phyloP scores from a whole-genome alignment of 1,284 basidiomycete genomes.

The Anthracocystis setariae region DNA sequence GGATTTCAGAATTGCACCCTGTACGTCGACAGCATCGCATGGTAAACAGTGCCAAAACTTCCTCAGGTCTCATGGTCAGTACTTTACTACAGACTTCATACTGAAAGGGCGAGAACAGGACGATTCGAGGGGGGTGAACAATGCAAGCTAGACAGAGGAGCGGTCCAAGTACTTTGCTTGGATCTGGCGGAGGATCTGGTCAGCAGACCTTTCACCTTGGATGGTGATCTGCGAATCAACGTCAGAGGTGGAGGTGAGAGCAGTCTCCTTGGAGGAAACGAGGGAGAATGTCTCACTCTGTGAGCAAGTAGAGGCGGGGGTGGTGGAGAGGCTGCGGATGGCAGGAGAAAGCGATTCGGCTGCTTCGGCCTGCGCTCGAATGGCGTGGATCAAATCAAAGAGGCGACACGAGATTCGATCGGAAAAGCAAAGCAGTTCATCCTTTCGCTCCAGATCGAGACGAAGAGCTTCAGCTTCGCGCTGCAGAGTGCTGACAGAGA shows the following conservation, averaged over 20 bases:
- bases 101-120: no score
- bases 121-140: no score
- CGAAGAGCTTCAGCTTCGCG: conserved; percentile 13
- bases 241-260: neutral
- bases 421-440: conserved; percentile 36
- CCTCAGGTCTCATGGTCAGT: no score
- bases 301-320: neutral
- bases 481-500: conserved; percentile 1
- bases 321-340: conserved; percentile 22
- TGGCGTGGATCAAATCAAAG: conserved; percentile 20
- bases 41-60: neutral
- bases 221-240: neutral
- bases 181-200: conserved; percentile 14
- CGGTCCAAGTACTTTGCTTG: conserved; percentile 19
- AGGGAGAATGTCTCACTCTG: neutral
- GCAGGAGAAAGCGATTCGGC: conserved; percentile 30
- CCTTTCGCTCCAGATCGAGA: conserved; percentile 14
- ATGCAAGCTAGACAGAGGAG: neutral
- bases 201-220: neutral
- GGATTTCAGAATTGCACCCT: neutral
- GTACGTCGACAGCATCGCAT: conserved; percentile 1
- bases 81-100: no score
- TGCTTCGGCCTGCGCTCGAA: conserved; percentile 25
- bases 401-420: conserved; percentile 28
- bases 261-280: conserved; percentile 1